Conservation (phyloP, 2,329 filamentous ascomycete genomes). For the Fusarium duplospermum region DNA sequence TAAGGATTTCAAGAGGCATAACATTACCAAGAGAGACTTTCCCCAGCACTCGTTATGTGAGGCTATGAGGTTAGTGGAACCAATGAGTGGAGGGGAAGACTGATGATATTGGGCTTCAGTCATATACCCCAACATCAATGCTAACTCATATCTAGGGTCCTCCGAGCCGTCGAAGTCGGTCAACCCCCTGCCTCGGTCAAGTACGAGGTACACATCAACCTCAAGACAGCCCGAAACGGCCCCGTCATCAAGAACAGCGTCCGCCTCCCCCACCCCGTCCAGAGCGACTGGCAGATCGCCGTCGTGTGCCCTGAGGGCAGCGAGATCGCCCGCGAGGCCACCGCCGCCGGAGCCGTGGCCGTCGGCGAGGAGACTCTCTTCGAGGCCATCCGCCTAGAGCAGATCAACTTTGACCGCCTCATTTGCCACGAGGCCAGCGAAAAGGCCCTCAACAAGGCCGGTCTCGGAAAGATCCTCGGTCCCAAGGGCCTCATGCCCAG, state of each 20-base stretch:
- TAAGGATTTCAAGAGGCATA: conserved; percentile 75
- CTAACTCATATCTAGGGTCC: conserved; percentile 69
- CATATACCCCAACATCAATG: conserved; percentile 9
- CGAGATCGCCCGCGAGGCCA: conserved; percentile 78
- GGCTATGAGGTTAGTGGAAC: conserved; percentile 80
- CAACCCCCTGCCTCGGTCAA: conserved; percentile 78
- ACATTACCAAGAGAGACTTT: conserved; percentile 71
- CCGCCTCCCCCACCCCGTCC: conserved; percentile 88
- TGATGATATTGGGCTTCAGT: neutral
- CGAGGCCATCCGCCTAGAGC: conserved; percentile 76
- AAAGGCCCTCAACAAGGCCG: conserved; percentile 82
- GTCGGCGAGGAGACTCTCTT: conserved; percentile 91
- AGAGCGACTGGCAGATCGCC: conserved; percentile 87
- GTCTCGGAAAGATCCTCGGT: conserved; percentile 83
- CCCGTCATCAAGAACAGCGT: conserved; percentile 89
- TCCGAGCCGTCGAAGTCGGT: conserved; percentile 93
- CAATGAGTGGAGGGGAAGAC: neutral
- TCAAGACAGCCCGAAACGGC: conserved; percentile 87
- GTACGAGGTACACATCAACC: conserved; percentile 88
- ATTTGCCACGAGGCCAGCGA: conserved; percentile 87
- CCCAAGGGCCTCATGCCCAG: conserved; percentile 94
- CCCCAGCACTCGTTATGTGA: conserved; percentile 84
- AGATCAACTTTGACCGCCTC: conserved; percentile 88
- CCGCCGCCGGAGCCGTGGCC: conserved; percentile 80
- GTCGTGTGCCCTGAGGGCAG: conserved; percentile 91